These are phyloP conservation scores for Ormosia semicastrata DNA, from an alignment of 306 rosid genomes.

Conservation along the genomic window DNA sequence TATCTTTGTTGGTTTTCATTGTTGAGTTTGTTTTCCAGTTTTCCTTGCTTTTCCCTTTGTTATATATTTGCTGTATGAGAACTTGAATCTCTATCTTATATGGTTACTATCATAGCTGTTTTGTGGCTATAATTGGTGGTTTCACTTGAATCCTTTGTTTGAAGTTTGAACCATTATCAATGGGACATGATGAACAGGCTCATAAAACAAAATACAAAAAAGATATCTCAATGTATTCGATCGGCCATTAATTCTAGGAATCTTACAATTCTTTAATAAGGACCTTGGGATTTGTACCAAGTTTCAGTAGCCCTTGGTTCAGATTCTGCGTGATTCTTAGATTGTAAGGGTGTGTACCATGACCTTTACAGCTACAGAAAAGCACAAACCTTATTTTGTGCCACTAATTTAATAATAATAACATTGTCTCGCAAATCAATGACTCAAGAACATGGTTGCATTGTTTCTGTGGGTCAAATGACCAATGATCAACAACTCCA, in stretches of 20 bases:
- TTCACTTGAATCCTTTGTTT: background rate
- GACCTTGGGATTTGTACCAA: background rate
- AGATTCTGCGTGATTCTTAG: too few species aligned
- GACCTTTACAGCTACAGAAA: background rate
- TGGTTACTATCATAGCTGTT: background rate
- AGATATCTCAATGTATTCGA: background rate
- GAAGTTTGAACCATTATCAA: background rate
- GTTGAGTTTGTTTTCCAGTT: slow-evolving; percentile 16
- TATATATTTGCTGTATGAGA: slow-evolving; percentile 1
- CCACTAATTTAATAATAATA: background rate
- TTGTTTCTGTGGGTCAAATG: background rate
- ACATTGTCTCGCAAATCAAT: background rate
- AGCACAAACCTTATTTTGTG: background rate
- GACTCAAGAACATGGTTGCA: background rate
- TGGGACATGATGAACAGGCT: background rate
- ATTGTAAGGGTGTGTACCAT: background rate
- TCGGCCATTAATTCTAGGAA: background rate
- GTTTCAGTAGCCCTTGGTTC: too few species aligned
- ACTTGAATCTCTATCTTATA: background rate
- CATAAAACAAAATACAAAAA: background rate
- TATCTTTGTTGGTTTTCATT: background rate
- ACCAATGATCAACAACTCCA: background rate
- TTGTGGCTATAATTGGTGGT: background rate
- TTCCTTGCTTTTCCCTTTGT: background rate
- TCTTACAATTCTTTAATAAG: background rate